Evolutionary conservation across 2,329 filamentous ascomycete genomes (phyloP).

Genomic region (Cercospora sp.): DNA sequence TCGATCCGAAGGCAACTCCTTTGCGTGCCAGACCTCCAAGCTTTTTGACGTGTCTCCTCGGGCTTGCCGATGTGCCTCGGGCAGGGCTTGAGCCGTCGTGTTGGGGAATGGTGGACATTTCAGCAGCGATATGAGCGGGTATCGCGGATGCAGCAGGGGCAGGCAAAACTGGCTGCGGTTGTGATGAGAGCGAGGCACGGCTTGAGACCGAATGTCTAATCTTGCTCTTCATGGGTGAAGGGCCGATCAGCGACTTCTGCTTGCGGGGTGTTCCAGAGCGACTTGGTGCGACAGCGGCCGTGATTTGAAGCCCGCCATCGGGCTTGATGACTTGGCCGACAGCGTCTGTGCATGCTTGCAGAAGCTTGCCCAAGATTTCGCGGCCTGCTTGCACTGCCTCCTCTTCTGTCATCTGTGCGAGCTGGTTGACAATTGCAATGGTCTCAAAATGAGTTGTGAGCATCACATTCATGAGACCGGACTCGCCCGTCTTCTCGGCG

Average conservation of each 20-base stretch:
- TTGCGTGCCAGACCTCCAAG: conserved; percentile 61
- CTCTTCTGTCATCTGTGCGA: conserved; percentile 77
- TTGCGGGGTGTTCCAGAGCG: conserved; percentile 77
- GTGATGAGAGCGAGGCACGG: conserved; percentile 10
- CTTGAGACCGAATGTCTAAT: conserved; percentile 35
- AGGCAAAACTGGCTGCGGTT: conserved; percentile 4
- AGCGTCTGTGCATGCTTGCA: conserved; percentile 73
- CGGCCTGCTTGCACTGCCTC: conserved; percentile 81
- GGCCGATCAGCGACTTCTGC: conserved; percentile 54
- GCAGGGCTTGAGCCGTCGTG: conserved; percentile 29
- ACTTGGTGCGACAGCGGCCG: conserved; percentile 68
- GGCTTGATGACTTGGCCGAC: conserved; percentile 86
- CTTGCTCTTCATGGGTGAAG: conserved; percentile 52
- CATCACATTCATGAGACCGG: conserved; percentile 75
- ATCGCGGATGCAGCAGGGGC: conserved; percentile 24
- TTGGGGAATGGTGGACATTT: conserved; percentile 24
- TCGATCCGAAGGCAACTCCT: conserved; percentile 60
- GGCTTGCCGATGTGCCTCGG: conserved; percentile 65
- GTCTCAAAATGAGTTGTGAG: conserved; percentile 91
- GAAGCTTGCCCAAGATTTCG: conserved; percentile 71
- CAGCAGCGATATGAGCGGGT: conserved; percentile 31
- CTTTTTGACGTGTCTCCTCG: conserved; percentile 75
- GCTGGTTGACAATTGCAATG: conserved; percentile 76
- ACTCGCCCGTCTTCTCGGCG: conserved; percentile 78
- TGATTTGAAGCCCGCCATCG: conserved; percentile 67